Evolutionary conservation across 495 filamentous ascomycete genomes (phyloP).

Genomic region (Penicillium turbatum): DNA sequence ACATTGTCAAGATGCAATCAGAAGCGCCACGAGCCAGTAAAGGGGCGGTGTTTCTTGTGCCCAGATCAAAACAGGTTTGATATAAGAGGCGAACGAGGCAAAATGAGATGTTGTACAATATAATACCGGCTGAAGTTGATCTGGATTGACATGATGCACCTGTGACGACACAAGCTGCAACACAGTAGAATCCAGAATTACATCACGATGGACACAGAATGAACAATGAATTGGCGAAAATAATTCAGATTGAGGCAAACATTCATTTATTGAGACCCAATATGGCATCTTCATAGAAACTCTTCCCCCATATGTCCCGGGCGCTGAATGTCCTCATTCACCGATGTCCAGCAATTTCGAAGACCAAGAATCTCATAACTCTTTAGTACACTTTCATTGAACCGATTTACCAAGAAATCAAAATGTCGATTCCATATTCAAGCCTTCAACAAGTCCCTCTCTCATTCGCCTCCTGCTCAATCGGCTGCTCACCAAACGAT

Average conservation of each 20-base stretch:
- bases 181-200: background rate
- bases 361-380: background rate
- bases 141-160: slow-evolving; percentile 4
- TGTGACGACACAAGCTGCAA: slow-evolving; percentile 10
- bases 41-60: background rate
- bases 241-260: background rate
- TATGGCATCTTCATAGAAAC: background rate
- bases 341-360: background rate
- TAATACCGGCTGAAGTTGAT: background rate
- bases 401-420: background rate
- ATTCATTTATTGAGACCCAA: background rate
- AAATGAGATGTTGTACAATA: background rate
- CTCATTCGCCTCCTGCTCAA: slow-evolving; percentile 62
- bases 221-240: background rate
- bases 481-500: slow-evolving; percentile 49
- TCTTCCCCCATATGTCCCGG: slow-evolving; percentile 1
- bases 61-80: background rate
- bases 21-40: background rate
- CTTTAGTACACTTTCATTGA: background rate
- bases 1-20: slow-evolving; percentile 21
- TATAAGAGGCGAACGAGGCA: background rate
- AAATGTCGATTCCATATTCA: slow-evolving; percentile 19
- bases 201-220: slow-evolving; percentile 11
- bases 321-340: too few relatives aligned
- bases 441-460: slow-evolving; percentile 51